These are phyloP conservation scores for Leccinum subgranulosum DNA, from an alignment of 768 basidiomycete species.

Conservation along the genomic window DNA sequence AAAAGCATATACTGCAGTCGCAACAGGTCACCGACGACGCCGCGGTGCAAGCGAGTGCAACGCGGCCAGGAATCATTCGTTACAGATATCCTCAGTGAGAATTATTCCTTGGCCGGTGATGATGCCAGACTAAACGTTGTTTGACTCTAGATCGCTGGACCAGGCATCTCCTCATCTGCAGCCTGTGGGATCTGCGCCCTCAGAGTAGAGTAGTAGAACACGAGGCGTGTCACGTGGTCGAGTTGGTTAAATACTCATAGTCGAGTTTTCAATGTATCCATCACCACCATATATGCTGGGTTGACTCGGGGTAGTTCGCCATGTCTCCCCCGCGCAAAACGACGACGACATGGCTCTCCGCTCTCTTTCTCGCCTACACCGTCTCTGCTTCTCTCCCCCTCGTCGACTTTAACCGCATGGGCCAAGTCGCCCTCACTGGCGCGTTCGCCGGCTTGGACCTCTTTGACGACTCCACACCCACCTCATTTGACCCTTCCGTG, in stretches of 20 bases:
- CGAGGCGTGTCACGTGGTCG: slow-evolving; percentile 20
- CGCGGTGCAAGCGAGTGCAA: slow-evolving; percentile 41
- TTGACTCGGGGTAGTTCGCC: slow-evolving; percentile 6
- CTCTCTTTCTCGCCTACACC: slow-evolving; percentile 17
- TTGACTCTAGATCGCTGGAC: slow-evolving; percentile 45
- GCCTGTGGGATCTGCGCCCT: slow-evolving; percentile 51
- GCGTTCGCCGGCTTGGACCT: slow-evolving; percentile 85
- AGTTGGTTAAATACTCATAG: slow-evolving; percentile 9
- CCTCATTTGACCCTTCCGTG: slow-evolving; percentile 65
- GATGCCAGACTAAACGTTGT: slow-evolving; percentile 5
- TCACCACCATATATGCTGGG: neutral
- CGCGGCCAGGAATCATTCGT: slow-evolving; percentile 50
- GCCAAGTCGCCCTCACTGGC: slow-evolving; percentile 84
- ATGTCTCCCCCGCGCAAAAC: neutral
- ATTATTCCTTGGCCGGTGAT: neutral
- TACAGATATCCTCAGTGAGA: slow-evolving; percentile 76
- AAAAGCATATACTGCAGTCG: slow-evolving; percentile 49
- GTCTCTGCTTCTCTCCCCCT: slow-evolving; percentile 45
- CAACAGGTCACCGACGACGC: slow-evolving; percentile 39
- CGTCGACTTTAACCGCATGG: slow-evolving; percentile 82
- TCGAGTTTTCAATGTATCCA: neutral
- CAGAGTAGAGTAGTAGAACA: neutral
- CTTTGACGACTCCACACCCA: slow-evolving; percentile 53
- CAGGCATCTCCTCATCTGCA: slow-evolving; percentile 60
- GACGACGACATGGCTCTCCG: slow-evolving; percentile 22